Base-by-base conservation (phyloP, 129 eudicot species). In the Cynara cardunculus region DNA sequence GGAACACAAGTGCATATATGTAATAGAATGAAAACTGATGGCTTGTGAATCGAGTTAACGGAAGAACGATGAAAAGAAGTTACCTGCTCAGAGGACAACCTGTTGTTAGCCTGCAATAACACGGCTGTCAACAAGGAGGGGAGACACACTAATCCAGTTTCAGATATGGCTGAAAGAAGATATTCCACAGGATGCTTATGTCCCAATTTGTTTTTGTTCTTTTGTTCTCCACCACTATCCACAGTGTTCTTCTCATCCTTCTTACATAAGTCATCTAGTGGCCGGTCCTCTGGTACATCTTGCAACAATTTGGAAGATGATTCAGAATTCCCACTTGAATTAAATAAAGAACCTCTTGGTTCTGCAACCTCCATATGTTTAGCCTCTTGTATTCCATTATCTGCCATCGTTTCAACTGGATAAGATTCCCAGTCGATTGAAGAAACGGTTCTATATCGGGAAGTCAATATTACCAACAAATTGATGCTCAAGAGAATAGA, bases 71-170 rank as follows among this genome's bases (percentile, higher is more conserved):
- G 27, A 39, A 37, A 80, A 74, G 44, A 74, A 28, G 11, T 56
- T 81, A 94, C 98, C 94, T 90, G 98, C 69, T 94, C 98, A 53
- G 97, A 89, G 72, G 94, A 85, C 80, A 88, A 75, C 85, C 96
- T 89, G 84, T 86, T 92, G 84, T 92, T 92, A 61, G 96, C 98
- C 85, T 94, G 98, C 92, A 92, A 86, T 71, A 94, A 86, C 69
- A 92, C 98, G 69, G 98, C 98, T 56, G 98, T 94, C 86, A 94
- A 84, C 91, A 92, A 78, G 53, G 98, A 94, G 35, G 97, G 98
- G 78, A 94, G 90, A 87, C 97, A 90, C 61, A 94, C 96, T 79
- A 94, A 86, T 72, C 98, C 98, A 14, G 98, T 92, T 80, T 92
- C 97, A 25, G 97, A 86, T 75, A 94, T 86, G 59, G 93, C 89